Evolutionary conservation across 1,284 basidiomycete species (phyloP), one percentile per base, ranked within the genome.

Genomic region (Entoloma clypeatum): DNA sequence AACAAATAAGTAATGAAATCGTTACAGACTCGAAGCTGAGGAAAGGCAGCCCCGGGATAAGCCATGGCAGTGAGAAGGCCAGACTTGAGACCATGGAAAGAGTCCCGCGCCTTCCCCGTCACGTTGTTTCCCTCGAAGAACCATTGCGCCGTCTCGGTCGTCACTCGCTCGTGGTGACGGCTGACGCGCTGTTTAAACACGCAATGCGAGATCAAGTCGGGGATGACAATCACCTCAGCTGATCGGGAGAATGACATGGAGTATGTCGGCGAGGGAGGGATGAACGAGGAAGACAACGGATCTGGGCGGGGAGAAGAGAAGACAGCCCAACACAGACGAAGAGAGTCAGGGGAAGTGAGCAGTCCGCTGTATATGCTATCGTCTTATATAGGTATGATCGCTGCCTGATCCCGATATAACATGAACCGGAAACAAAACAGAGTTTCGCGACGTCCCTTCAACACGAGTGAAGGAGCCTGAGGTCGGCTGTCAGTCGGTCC

Each of bases 191-290:
- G 65, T n/a, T 69, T 59, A 59, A 80, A 82, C 23, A 66, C 66
- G 51, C 82, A 85, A 48, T 81, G 77, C 1, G 81, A 79, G 51
- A 83, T 71, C 47, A 85, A 75, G 64, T 84, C 79, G 22, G 81
- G 81, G 37, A 85, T 65, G 47, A 74, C n/a, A n/a, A n/a, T n/a
- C n/a, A n/a, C n/a, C 19, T n/a, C 26, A 35, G 53, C 37, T 32
- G 45, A 47, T 44, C 48, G 47, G 37, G 59, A 45, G 52, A 53
- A 39, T 36, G 47, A 51, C 49, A 55, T 55, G 38, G n/a, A n/a
- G n/a, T n/a, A 40, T 31, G 47, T 29, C 39, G 36, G 41, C 39
- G 49, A 38, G 24, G 25, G 38, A n/a, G n/a, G n/a, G n/a, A n/a
- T n/a, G n/a, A n/a, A n/a, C n/a, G n/a, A n/a, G n/a, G n/a, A n/a